Evolutionary conservation across 352 stramenopile genomes (phyloP), one percentile per base, ranked within the genome.

Genomic region (Pythium myriotylum): DNA sequence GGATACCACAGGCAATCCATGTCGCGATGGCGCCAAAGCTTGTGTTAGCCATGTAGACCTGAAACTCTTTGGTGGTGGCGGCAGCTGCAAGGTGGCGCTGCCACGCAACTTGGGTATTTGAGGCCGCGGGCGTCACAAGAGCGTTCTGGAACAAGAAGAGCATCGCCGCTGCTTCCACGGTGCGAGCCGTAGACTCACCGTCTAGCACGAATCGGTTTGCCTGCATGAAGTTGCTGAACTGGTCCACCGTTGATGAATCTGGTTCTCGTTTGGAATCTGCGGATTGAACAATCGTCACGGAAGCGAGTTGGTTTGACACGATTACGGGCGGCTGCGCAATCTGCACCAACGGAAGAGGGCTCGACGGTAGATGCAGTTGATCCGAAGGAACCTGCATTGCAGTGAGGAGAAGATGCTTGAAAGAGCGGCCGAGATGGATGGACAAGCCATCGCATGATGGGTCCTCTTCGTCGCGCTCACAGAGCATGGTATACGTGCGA

Each of bases 41-140:
- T 16, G 80, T 90, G 70, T 88, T 90, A 27, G 71, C 76, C 57
- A 90, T 57, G 51, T 79, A 76, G 12, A 90, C 48, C 22, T 77
- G 67, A 20, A 76, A 70, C 41, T 68, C 57, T 6, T 58, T 26
- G 41, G 26, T 51, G 26, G 43, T 51, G n/a, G 58, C 43, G 17
- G 22, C 13, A 8, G 40, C 22, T 27, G 22, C 29, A 12, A 65
- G 41, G 47, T 60, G 59, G 29, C 59, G 59, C 33, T 60, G 41
- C 59, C 59, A 66, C 14, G 60, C 53, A 3, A 58, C 33, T 10
- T 45, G 14, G 8, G 24, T 6, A 1, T 29, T 59, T 2, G 49
- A n/a, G 1, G 48, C 58, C 20, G 39, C 5, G 3, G 48, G 40
- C 40, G 73, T 59, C 2, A 84, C 63, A 2, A 65, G 56, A n/a